Conservation (phyloP, 108 stramenopile genomes). For the Discostella pseudostelligera region DNA sequence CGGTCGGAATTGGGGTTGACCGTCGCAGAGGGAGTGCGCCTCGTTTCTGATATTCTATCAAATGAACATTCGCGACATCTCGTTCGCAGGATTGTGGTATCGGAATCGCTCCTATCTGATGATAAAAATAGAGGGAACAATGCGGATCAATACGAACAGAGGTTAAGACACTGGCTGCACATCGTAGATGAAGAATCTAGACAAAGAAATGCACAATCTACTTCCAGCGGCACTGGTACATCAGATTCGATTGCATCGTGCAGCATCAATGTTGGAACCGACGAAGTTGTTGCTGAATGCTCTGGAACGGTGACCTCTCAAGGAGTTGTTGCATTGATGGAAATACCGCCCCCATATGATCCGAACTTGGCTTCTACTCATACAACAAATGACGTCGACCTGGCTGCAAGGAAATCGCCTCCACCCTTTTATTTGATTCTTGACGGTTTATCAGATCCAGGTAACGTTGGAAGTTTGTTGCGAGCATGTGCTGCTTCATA, state of each 20-base stretch:
- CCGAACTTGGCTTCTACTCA: slow-evolving; percentile 2
- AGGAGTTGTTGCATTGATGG: slow-evolving; percentile 76
- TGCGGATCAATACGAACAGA: slow-evolving; percentile 18
- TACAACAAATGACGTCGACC: neutral
- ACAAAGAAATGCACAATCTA: slow-evolving; percentile 19
- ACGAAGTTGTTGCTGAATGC: slow-evolving; percentile 60
- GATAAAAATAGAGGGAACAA: neutral
- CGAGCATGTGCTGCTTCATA: slow-evolving; percentile 69
- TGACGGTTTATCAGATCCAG: slow-evolving; percentile 88
- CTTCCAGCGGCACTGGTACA: neutral
- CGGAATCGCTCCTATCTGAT: slow-evolving; percentile 29
- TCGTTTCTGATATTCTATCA: slow-evolving; percentile 73
- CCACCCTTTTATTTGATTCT: slow-evolving; percentile 68
- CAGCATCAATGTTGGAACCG: slow-evolving; percentile 50
- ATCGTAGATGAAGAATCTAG: slow-evolving; percentile 30
- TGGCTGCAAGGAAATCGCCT: neutral
- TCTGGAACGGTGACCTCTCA: slow-evolving; percentile 78
- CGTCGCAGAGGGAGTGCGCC: slow-evolving; percentile 80
- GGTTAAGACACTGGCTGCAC: slow-evolving; percentile 23
- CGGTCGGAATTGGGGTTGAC: slow-evolving; percentile 59
- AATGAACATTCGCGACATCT: slow-evolving; percentile 58
- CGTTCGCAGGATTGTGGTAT: slow-evolving; percentile 66
- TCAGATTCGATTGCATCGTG: slow-evolving; percentile 7
- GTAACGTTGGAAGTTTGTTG: slow-evolving; percentile 83
- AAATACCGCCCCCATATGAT: slow-evolving; percentile 54